phyloP scores from a whole-genome alignment of 345 rosid genomes.

The Punica granatum region DNA sequence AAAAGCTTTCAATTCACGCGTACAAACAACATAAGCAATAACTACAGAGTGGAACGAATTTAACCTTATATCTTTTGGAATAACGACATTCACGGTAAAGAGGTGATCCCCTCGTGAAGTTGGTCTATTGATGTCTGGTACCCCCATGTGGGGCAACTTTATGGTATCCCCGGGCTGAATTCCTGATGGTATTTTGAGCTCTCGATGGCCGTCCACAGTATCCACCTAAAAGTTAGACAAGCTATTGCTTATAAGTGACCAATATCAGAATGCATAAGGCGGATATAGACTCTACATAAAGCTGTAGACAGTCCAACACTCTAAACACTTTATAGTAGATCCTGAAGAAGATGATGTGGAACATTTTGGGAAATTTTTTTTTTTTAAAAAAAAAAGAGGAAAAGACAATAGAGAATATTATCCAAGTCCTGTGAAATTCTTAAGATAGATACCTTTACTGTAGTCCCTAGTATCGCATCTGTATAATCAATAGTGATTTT shows the following conservation, averaged over 20 bases:
- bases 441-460: constrained; percentile 37
- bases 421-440: not conserved
- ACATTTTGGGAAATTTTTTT: too few species aligned
- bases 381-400: too few species aligned
- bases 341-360: too few species aligned
- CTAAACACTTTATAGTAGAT: too few species aligned
- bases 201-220: constrained; percentile 72
- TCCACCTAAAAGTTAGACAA: constrained; percentile 48
- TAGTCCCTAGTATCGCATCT: constrained; percentile 76
- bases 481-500: constrained; percentile 64
- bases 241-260: not conserved
- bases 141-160: constrained; percentile 57
- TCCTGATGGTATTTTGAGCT: constrained; percentile 69
- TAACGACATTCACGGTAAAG: constrained; percentile 59
- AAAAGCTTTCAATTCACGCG: not conserved
- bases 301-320: not conserved
- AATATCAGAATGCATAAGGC: not conserved
- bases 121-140: constrained; percentile 73
- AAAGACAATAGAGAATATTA: not conserved
- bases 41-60: not conserved
- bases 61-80: constrained; percentile 75
- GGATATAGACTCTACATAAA: not conserved
- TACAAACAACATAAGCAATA: not conserved
- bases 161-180: constrained; percentile 77
- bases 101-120: constrained; percentile 75